Evolutionary conservation across 495 filamentous ascomycete genomes (phyloP), one percentile per base, ranked within the genome.

Genomic region (Cudoniella acicularis): DNA sequence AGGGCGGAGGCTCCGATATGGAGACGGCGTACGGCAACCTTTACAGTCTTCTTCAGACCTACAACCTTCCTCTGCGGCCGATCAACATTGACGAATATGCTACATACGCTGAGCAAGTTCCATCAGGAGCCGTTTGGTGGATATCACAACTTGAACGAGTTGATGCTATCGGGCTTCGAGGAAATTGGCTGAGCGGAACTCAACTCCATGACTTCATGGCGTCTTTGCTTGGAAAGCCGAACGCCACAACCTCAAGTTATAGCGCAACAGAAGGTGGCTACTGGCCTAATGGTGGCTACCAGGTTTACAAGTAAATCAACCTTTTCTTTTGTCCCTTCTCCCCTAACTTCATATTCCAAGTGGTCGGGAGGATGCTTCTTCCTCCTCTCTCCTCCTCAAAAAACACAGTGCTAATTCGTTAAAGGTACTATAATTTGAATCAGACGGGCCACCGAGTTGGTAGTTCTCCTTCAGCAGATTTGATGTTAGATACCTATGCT

Each of bases 81-180:
- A 55, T 75, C 40, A 76, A 76, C 59, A 72, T 77, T 47, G 74
- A 78, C 52, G 75, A 78, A 51, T 78, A 78, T 57, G 75, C 63
- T 23, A 65, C 57, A 8, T 62, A 23, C 22, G 50, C 48, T n/a
- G 69, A 78, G 49, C 72, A 77, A 59, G 61, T 70, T n/a, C 72
- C 75, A 0, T 59, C 67, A 1, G 70, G 69, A 9, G 61, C 72
- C 8, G 73, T 70, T 0, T 78, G 70, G 70, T 75, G 69, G 61
- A 75, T 77, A 46, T 64, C 67, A 0, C 69, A 66, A 18, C 62
- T 76, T 1, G 75, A 78, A 56, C 64, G 75, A 8, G 64, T 69
- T 27, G 61, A 77, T 52, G 56, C 70, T 9, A 47, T 57, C n/a
- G 75, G 75, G 1, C 64, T 78, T 11, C 66, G 73, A 24, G 75